Conservation (phyloP, 2,329 filamentous ascomycete species). For the Zalaria sp. region DNA sequence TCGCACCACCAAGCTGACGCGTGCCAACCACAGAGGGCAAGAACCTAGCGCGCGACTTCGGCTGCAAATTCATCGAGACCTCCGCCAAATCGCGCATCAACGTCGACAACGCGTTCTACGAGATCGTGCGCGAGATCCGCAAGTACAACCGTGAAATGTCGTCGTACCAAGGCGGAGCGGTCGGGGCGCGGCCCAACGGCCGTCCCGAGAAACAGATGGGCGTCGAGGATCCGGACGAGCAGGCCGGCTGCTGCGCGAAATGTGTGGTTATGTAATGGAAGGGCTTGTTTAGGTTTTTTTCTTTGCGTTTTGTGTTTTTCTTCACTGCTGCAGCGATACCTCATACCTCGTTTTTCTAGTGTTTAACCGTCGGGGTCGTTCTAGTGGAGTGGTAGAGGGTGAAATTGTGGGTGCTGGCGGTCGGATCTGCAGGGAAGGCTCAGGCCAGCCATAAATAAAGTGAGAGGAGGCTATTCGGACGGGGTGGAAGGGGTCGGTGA, state of each 20-base stretch:
- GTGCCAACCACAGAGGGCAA: constrained; percentile 58
- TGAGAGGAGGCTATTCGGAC: no score
- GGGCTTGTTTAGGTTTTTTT: no score
- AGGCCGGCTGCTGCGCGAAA: constrained; percentile 61
- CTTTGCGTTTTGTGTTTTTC: no score
- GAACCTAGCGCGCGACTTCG: constrained; percentile 70
- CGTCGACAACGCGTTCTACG: constrained; percentile 96
- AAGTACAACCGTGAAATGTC: constrained; percentile 98
- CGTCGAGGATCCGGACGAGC: constrained; percentile 48
- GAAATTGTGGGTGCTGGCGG: no score
- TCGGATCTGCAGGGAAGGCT: no score
- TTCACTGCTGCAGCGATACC: no score
- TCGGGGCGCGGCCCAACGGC: constrained; percentile 33
- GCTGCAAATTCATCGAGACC: constrained; percentile 98
- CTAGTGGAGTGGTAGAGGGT: no score
- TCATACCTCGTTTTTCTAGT: no score
- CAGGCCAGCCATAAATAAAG: no score
- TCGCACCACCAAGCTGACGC: no score
- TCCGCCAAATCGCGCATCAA: constrained; percentile 97
- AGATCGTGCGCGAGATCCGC: constrained; percentile 94
- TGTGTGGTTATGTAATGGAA: constrained; percentile 69
- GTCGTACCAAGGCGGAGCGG: constrained; percentile 60
- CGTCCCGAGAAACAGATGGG: constrained; percentile 69
- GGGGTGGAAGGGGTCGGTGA: no score
- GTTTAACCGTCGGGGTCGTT: no score